Base-by-base conservation (phyloP, 1,139 yeast genomes). In the Schwanniomyces etchellsii region DNA sequence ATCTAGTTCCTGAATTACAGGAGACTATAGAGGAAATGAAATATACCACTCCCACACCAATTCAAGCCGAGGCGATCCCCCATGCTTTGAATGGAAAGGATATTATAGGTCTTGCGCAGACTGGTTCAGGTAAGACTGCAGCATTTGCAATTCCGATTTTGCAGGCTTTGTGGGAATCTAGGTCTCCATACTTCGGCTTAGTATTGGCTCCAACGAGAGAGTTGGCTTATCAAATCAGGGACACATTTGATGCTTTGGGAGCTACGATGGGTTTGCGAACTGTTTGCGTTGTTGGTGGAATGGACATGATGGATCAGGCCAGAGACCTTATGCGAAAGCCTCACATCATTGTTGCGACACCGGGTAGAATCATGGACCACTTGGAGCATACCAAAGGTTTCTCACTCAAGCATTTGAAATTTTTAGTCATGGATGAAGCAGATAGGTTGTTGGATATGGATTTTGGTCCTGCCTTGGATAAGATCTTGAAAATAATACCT, bases 301-400 rank as follows among this genome's bases (percentile, higher is more conserved):
- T 91, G 93, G 95, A 86, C 50, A 84, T 85, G 85, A 86, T 91
- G 93, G 95, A 88, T 47, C 99, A 91, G 57, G 93, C 96, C 1
- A 70, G 95, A 40, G 96, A 93, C 42, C 68, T 91, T 44, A 82
- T 86, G 81, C 73, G 94, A 43, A 88, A 86, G 50, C 98, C 98
- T 2, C 98, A 91, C 50, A 73, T 91, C 28, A 72, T 91, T 33
- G 95, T 91, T 35, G 97, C 97, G 14, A 91, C 99, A 0, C 70
- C 70, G 1, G 64, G 64, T 24, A 74, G 99, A 54, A 68, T 91
- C 35, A 77, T 89, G 77, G 98, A 91, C 56, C 98, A 91, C 63
- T 67, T 91, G 50, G 97, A 91, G 52, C 81, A 86, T 48, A 91
- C 97, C 7, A 86, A 86, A 54, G 97, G 97, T 2, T 91, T 91